A percentile compares a stretch with the other conserved stretches of the same genome.
These are phyloP conservation scores for Phytophthora podocarpi DNA, from an alignment of 352 stramenopile genomes.

Conservation along the genomic window DNA sequence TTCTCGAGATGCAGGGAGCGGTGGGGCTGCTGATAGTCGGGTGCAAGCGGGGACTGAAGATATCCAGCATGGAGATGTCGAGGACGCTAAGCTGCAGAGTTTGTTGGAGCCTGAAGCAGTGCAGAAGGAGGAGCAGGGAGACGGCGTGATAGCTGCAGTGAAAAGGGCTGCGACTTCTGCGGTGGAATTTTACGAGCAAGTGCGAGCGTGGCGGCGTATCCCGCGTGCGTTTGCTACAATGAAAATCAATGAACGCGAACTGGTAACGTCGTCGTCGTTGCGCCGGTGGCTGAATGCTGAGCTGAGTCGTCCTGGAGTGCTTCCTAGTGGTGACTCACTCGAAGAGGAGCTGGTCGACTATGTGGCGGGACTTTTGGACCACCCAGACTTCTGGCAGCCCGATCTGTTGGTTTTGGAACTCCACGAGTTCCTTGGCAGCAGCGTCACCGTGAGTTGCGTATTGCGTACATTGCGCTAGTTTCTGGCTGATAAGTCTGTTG, in stretches of 20 bases:
- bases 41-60: background rate
- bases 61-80: background rate
- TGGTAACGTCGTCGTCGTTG: constrained; percentile 25
- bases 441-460: constrained; percentile 44
- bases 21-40: background rate
- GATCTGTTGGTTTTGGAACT: constrained; percentile 70
- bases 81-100: constrained; percentile 13
- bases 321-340: constrained; percentile 37
- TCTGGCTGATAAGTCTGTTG: background rate
- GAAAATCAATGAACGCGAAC: constrained; percentile 27
- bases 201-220: constrained; percentile 55
- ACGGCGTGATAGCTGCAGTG: constrained; percentile 34
- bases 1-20: background rate
- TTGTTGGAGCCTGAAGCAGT: constrained; percentile 19
- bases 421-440: constrained; percentile 65
- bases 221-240: constrained; percentile 49
- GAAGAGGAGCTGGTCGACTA: constrained; percentile 73
- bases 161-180: constrained; percentile 27
- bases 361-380: constrained; percentile 62
- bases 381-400: constrained; percentile 74
- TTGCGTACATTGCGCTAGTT: constrained; percentile 1
- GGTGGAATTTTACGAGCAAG: constrained; percentile 45
- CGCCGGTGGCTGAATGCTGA: constrained; percentile 53
- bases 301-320: constrained; percentile 39
- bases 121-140: background rate